phyloP scores from a whole-genome alignment of 1,284 basidiomycete species.

The Rhodotorula mucilaginosa region DNA sequence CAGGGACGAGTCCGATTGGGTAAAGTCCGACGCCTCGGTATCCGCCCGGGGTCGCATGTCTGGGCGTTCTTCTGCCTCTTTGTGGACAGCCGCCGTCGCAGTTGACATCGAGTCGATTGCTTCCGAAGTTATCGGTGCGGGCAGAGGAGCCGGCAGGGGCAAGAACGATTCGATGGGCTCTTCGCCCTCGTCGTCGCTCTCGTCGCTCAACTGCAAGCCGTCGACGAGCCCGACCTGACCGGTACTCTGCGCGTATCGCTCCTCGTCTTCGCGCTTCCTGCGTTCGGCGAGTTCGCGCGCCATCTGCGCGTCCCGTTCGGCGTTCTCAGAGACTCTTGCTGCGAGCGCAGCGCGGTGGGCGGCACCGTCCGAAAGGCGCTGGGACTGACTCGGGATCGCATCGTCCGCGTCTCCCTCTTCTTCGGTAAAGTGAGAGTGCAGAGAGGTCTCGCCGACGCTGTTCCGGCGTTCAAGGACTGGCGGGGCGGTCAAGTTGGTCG shows the following conservation, averaged over 20 bases:
- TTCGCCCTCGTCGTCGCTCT: conserved; percentile 36
- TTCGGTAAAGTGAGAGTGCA: conserved; percentile 25
- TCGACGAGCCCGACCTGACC: conserved; percentile 32
- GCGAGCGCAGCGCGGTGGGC: conserved; percentile 35
- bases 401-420: conserved; percentile 25
- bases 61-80: neutral
- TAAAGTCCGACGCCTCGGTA: conserved; percentile 24
- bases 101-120: neutral
- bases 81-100: neutral
- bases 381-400: neutral
- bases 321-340: conserved; percentile 28
- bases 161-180: conserved; percentile 41
- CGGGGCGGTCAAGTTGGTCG: neutral
- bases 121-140: neutral
- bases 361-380: conserved; percentile 4
- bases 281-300: conserved; percentile 25
- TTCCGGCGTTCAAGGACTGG: neutral
- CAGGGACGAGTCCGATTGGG: conserved; percentile 31
- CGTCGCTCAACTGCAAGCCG: conserved; percentile 40
- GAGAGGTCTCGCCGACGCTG: conserved; percentile 9
- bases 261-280: conserved; percentile 32
- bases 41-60: conserved; percentile 20
- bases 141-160: neutral
- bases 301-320: conserved; percentile 23
- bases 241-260: conserved; percentile 16